Evolutionary conservation across 2,329 filamentous ascomycete genomes (phyloP), one percentile per base, ranked within the genome.

Genomic region (Sporothrix inflata): DNA sequence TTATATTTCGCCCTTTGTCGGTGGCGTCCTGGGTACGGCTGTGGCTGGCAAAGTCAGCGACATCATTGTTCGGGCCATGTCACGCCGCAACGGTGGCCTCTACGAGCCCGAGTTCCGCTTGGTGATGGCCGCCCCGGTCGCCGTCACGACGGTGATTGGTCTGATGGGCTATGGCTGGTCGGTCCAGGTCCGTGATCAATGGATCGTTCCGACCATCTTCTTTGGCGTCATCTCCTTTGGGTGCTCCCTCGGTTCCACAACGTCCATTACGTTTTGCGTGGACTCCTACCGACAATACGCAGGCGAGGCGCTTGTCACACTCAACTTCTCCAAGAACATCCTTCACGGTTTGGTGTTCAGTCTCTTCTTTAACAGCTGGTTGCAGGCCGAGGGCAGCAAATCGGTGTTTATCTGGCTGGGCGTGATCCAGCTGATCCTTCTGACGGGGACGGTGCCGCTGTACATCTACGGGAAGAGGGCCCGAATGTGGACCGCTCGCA

Each of bases 121-220:
- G 0, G 87, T 97, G 57, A 97, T 98, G 95, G 93, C 90, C 0
- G 82, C 91, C 3, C 95, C 94, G 0, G 90, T 98, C 42, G 85
- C 91, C 0, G 77, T 98, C 70, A 89, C 90, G 3, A 98, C 94
- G 0, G 89, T 90, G 1, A 89, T 95, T 42, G 96, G 96, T 0
- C 87, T 98, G 19, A 97, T 98, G 90, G 95, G 94, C 1, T 98
- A 96, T 78, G 95, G 95, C n/a, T 98, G 95, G 96, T 94, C 92
- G 11, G 93, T 92, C 0, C 81, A 93, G 74, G 67, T 34, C 16
- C 85, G 85, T 30, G 89, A 98, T 77, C 85, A 87, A 27, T 98
- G 93, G 92, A 97, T 97, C 69, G 93, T 97, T 0, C 96, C 96
- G 0, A 98, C 95, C 0, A 80, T 97, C 4, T 98, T 98, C 83